Base-by-base conservation (phyloP, 768 basidiomycete species). In the Lactifluus hygrophoroides region DNA sequence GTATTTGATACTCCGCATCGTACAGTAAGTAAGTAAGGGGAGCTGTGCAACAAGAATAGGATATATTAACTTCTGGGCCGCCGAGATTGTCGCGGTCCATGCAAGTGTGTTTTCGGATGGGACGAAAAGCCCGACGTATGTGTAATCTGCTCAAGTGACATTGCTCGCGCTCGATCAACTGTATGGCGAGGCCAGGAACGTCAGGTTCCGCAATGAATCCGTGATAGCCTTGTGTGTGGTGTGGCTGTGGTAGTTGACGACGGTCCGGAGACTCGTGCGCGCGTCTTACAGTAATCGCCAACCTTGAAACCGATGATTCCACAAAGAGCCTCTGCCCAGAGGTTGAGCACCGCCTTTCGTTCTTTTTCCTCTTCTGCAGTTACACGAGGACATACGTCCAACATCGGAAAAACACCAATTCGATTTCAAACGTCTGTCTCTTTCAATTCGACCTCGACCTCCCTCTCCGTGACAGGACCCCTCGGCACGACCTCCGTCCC, bases 381-480 rank as follows among this genome's bases (percentile, higher is more conserved):
- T 8, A 57, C 57, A 27, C 51, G 49, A 9, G 57, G 16, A 13
- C 61, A 71, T 57, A 63, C 69, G 35, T 79, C 77, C 45, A 73
- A 81, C 67, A 76, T 81, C 58, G 80, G 80, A 54, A 74, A 74
- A 54, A 71, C 64, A 60, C 79, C 71, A 69, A 75, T 74, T 73
- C 74, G 66, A 71, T 80, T 82, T 72, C 87, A 79, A 3, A 65
- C 74, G 2, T 69, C 72, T 76, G 74, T 81, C 57, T 69, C 71
- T 16, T 68, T 83, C 66, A 62, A 66, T 23, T 74, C 62, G 11
- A 70, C 67, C 27, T 64, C 63, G 44, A 69, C 67, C n/a, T 68
- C 69, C 2, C 70, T 85, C 61, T 60, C 78, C 7, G 83, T 95
- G 44, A 71, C 71, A 38, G 84, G 84, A 3, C 84, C 83, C 0